Evolutionary conservation across 164 flowering plant species (phyloP), one percentile per base, ranked within the genome.

Genomic region (Cinnamomum micranthum): DNA sequence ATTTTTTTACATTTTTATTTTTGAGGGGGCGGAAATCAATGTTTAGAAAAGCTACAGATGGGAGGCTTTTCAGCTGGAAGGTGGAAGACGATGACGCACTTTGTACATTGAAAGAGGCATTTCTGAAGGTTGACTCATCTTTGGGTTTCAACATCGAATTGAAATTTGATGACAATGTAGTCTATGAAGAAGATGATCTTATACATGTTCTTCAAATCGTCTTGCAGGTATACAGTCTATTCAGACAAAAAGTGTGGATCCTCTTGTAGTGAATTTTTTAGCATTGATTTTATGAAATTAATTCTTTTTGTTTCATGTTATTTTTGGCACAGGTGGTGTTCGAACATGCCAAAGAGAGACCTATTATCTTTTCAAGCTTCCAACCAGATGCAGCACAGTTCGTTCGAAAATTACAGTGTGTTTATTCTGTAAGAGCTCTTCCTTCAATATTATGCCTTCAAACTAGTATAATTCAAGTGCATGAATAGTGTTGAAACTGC

Each of bases 111-210:
- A 83, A 96, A 87, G 95, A 96, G 68, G 91, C 88, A 0, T 94
- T 94, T 68, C 77, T 87, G 84, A 82, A 82, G 68, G 97, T 92
- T 9, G 78, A 86, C n/a, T 84, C 92, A 12, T 74, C 84, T 20
- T 2, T 94, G 76, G 99, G 99, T 0, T 96, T 96, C 84, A 96
- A 94, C 76, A 86, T 94, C 23, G 99, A 96, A 76, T 65, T 96
- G 75, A 96, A 96, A 65, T 91, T 96, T 47, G 98, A 96, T 65
- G 99, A 96, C 70, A 24, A 84, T 76, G 71, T 88, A 33, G 86
- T 82, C 17, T 95, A 94, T 71, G 60, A 79, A 11, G 84, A 85
- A 13, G 87, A 87, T 0, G 65, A 86, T 59, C 88, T 96, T 27
- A 68, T 50, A 65, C 83, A 74, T 67, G 84, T 80, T 27, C 91